Conservation (phyloP, 805 yeast species). For the Torulaspora maleeae region DNA sequence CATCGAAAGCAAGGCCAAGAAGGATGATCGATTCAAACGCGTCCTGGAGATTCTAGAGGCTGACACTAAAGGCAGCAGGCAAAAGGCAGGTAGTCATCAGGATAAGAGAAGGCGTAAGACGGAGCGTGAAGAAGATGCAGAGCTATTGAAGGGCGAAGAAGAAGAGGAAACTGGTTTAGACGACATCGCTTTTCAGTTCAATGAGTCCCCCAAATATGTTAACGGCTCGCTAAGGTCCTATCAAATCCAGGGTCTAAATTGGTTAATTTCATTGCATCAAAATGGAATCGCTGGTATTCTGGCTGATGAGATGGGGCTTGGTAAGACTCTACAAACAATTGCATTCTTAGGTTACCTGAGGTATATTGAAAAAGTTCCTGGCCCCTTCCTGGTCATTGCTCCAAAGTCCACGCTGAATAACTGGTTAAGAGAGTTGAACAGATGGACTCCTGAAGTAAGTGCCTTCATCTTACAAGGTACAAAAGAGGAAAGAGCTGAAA, state of each 20-base stretch:
- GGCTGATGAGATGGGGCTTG: conserved; percentile 85
- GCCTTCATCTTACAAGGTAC: conserved; percentile 71
- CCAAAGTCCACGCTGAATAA: conserved; percentile 80
- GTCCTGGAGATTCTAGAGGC: conserved; percentile 43
- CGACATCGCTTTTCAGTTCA: conserved; percentile 44
- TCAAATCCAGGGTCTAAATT: conserved; percentile 75
- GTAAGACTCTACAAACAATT: conserved; percentile 76
- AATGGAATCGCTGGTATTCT: conserved; percentile 69
- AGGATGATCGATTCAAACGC: conserved; percentile 51
- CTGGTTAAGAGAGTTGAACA: conserved; percentile 72
- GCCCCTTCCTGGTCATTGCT: conserved; percentile 72
- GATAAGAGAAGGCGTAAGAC: conserved; percentile 59
- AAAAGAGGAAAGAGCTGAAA: conserved; percentile 56
- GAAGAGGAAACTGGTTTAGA: conserved; percentile 29
- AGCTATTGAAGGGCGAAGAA: conserved; percentile 58
- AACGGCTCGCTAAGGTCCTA: conserved; percentile 64
- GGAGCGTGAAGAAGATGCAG: conserved; percentile 76
- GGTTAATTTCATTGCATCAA: conserved; percentile 66
- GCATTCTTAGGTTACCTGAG: conserved; percentile 70
- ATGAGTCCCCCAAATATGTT: conserved; percentile 77
- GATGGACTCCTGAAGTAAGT: conserved; percentile 76
- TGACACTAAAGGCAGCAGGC: conserved; percentile 16
- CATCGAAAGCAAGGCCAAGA: conserved; percentile 57
- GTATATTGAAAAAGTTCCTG: conserved; percentile 52
- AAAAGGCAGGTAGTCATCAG: conserved; percentile 19